Conservation (phyloP, 1,284 basidiomycete species). For the Boletus semigastroideus region DNA sequence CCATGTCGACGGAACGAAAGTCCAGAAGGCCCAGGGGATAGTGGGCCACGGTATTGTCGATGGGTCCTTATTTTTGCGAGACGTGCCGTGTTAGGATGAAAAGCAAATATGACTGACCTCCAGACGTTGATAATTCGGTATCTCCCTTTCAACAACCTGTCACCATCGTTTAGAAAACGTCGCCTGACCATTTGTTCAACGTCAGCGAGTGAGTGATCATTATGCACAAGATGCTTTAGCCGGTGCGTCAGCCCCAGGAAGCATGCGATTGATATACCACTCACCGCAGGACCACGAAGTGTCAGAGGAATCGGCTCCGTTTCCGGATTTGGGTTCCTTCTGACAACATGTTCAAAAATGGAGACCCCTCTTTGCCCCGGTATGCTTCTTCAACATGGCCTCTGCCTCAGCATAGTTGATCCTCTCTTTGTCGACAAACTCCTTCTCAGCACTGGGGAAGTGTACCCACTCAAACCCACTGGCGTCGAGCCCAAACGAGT, state of each 20-base stretch:
- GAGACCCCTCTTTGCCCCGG: background rate
- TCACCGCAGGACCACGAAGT: conserved; percentile 31
- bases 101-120: background rate
- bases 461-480: background rate
- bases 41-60: background rate
- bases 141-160: conserved; percentile 38
- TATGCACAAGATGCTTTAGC: background rate
- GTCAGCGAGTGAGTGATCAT: background rate
- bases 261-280: conserved; percentile 11
- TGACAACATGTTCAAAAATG: background rate
- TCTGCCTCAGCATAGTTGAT: background rate
- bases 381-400: background rate
- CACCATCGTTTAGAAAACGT: conserved; percentile 28
- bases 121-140: conserved; percentile 11
- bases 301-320: background rate
- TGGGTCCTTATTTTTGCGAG: background rate
- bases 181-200: background rate
- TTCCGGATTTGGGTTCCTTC: background rate
- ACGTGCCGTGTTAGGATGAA: background rate
- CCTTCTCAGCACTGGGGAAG: background rate
- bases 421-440: background rate
- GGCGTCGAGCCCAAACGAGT: background rate
- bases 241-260: background rate
- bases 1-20: no score
- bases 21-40: background rate